Evolutionary conservation across 2,329 filamentous ascomycete species (phyloP).

Genomic region (Exophiala oligosperma): DNA sequence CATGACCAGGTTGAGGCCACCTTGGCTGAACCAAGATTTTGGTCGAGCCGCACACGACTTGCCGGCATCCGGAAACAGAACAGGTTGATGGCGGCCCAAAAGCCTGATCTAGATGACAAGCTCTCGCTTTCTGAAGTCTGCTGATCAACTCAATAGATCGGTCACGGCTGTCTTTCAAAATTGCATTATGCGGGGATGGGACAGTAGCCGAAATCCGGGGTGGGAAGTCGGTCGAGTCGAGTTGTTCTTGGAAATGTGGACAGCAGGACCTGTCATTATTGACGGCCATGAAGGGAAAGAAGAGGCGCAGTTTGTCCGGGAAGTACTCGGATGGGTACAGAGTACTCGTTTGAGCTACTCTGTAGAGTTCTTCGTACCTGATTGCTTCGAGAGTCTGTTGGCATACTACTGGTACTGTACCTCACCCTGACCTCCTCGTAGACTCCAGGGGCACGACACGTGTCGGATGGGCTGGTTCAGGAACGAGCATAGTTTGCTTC

Average conservation of each 20-base stretch:
- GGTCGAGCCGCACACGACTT: not conserved
- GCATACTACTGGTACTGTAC: not conserved
- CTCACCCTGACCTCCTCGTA: no score
- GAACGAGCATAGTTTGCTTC: no score
- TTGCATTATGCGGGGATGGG: slow-evolving; percentile 17
- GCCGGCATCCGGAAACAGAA: not conserved
- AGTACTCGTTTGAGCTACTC: no score
- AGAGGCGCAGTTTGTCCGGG: not conserved
- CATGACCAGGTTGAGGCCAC: not conserved
- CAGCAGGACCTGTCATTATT: not conserved
- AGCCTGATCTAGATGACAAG: not conserved
- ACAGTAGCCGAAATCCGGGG: slow-evolving; percentile 15
- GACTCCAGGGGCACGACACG: not conserved
- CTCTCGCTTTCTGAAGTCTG: slow-evolving; percentile 3
- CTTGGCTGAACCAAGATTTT: not conserved
- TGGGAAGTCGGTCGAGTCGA: no score
- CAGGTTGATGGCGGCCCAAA: no score
- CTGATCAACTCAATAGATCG: slow-evolving; percentile 8
- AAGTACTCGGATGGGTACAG: not conserved
- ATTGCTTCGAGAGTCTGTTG: no score
- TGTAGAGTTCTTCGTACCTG: no score
- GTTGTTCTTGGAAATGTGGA: no score
- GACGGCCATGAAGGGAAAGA: not conserved
- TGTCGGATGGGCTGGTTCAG: not conserved
- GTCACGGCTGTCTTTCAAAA: not conserved